Evolutionary conservation across 1,284 basidiomycete genomes (phyloP), one percentile per base, ranked within the genome.

Genomic region (Ceraceosorus guamensis): DNA sequence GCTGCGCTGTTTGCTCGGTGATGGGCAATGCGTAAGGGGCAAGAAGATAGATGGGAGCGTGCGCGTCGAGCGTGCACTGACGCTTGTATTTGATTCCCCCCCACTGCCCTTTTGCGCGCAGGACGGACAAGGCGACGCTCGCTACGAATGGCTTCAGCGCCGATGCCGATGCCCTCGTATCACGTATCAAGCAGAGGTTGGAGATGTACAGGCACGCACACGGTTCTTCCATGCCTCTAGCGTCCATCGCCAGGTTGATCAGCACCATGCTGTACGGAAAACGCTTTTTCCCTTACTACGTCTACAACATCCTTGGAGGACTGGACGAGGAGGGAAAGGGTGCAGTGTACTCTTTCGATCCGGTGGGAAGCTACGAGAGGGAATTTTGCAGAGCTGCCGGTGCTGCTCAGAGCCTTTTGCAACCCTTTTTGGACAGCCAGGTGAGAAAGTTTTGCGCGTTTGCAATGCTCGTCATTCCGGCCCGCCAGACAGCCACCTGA

Each of bases 281-380:
- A 64, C 66, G 73, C 32, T 73, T 75, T 62, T 76, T 76, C 66
- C 73, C 73, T 35, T 76, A 75, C 61, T 76, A 76, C 63, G 73
- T 75, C 24, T 74, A 73, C 64, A 76, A 76, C 54, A 73, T 76
- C 39, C 61, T 76, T n/a, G 73, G 73, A 5, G 73, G 73, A 7
- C 56, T 76, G 10, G 73, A 76, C 46, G 73, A 76, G 48, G 60
- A 76, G 33, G 73, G 73, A 2, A 70, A 69, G 18, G 73, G 73
- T 14, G 73, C 72, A 14, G 73, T 76, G 11, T 76, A 72, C 61
- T 65, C 62, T 31, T 76, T 75, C 56, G 73, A 76, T 52, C 73
- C 73, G 2, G 73, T 76, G 6, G 73, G 73, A 13, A 69, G 64
- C 50, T 74, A 75, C 59, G 73, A 76, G 63, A 55, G 73, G 14